A percentile compares a stretch with the other conserved stretches of the same genome.
Conservation (phyloP, 768 basidiomycete species). For the Cystobasidium onofrii region DNA sequence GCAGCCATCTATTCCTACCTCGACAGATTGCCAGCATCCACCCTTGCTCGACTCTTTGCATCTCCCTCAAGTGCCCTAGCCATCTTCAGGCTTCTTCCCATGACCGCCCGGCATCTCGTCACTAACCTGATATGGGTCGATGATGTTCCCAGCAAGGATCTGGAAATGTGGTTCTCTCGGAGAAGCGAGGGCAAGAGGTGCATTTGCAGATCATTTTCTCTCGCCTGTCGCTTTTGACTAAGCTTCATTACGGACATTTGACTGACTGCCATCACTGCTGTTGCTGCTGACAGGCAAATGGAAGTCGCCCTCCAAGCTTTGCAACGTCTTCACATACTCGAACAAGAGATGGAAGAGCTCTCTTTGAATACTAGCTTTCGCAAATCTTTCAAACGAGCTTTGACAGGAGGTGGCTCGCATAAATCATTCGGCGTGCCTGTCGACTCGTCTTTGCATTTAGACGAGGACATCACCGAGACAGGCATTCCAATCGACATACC, state of each 20-base stretch:
- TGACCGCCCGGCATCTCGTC: slow-evolving; percentile 72
- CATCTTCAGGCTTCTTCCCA: slow-evolving; percentile 71
- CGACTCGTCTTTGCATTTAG: slow-evolving; percentile 49
- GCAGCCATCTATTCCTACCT: slow-evolving; percentile 54
- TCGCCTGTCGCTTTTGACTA: slow-evolving; percentile 2
- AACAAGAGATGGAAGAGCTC: slow-evolving; percentile 40
- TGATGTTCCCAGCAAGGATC: slow-evolving; percentile 59
- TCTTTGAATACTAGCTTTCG: slow-evolving; percentile 66
- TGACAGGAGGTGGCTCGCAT: slow-evolving; percentile 60
- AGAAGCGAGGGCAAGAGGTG: slow-evolving; percentile 32
- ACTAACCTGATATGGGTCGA: slow-evolving; percentile 88
- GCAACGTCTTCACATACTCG: slow-evolving; percentile 61
- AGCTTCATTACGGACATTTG: background rate
- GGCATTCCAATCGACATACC: slow-evolving; percentile 48
- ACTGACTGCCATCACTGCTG: slow-evolving; percentile 2
- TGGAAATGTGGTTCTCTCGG: slow-evolving; percentile 31
- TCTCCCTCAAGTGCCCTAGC: slow-evolving; percentile 80
- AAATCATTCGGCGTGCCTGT: slow-evolving; percentile 65
- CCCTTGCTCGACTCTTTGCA: slow-evolving; percentile 69
- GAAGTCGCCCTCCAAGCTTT: slow-evolving; percentile 61
- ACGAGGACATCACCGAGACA: background rate
- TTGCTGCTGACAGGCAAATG: slow-evolving; percentile 54
- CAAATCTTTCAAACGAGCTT: slow-evolving; percentile 66
- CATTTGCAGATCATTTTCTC: slow-evolving; percentile 11
- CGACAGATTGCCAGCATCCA: slow-evolving; percentile 67